A percentile compares a stretch with the other conserved stretches of the same genome.
phyloP scores from a whole-genome alignment of 768 basidiomycete genomes.

The Tephrocybe sp. region DNA sequence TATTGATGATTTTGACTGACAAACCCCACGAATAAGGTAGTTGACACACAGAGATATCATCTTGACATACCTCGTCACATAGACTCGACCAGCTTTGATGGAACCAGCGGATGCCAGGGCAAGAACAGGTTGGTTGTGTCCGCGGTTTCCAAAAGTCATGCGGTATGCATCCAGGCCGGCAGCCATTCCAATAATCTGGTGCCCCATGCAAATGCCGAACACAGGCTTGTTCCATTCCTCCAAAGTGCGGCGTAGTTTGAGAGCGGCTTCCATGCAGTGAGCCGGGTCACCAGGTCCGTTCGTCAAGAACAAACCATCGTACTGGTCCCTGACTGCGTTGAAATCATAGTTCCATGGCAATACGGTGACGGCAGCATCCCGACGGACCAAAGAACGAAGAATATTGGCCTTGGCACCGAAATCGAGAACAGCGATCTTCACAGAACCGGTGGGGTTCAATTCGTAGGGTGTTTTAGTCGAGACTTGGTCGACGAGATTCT shows the following conservation, averaged over 20 bases:
- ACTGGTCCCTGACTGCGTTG: constrained; percentile 86
- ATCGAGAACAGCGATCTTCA: constrained; percentile 94
- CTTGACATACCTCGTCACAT: constrained; percentile 84
- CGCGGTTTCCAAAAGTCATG: constrained; percentile 99
- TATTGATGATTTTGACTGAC: constrained; percentile 95
- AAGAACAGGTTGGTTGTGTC: constrained; percentile 98
- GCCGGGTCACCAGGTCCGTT: constrained; percentile 96
- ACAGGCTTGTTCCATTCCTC: constrained; percentile 91
- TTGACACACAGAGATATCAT: neutral
- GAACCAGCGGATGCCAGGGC: constrained; percentile 92
- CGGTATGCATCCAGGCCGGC: constrained; percentile 95
- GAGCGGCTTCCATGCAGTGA: constrained; percentile 83
- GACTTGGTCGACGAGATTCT: constrained; percentile 93
- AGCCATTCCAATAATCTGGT: constrained; percentile 97
- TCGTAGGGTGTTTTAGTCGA: constrained; percentile 85
- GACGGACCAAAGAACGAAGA: constrained; percentile 85
- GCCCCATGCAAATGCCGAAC: constrained; percentile 99
- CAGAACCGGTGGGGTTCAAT: constrained; percentile 83
- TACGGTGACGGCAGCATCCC: constrained; percentile 91
- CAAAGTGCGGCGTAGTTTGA: constrained; percentile 79
- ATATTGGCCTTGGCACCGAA: constrained; percentile 99
- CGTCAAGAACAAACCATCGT: constrained; percentile 92
- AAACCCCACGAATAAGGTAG: constrained; percentile 5
- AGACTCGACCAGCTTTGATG: constrained; percentile 94
- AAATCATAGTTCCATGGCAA: constrained; percentile 98